Conservation (phyloP, 352 stramenopile species). For the Thraustotheca clavata region DNA sequence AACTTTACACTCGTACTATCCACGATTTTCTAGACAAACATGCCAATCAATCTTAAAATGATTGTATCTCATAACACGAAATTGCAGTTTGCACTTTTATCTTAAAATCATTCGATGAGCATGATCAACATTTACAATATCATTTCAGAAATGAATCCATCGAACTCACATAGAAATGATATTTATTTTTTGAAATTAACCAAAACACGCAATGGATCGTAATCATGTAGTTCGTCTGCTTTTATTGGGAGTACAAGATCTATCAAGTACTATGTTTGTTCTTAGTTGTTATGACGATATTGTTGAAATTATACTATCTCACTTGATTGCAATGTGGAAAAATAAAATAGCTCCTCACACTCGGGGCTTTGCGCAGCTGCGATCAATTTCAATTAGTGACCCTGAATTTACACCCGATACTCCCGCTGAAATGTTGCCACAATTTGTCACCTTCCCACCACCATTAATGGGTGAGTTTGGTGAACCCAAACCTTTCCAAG, state of each 20-base stretch:
- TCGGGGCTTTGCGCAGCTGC: too few relatives aligned
- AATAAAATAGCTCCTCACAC: background rate
- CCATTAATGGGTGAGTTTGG: too few relatives aligned
- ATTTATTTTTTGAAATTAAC: too few relatives aligned
- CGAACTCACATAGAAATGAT: too few relatives aligned
- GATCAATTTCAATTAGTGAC: too few relatives aligned
- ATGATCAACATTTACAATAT: too few relatives aligned
- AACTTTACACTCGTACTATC: background rate
- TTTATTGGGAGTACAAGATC: background rate
- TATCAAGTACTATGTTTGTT: background rate
- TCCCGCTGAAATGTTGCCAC: background rate
- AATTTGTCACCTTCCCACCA: background rate
- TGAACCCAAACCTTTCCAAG: background rate
- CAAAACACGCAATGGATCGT: too few relatives aligned
- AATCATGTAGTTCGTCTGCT: background rate
- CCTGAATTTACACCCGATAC: background rate
- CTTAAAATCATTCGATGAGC: too few relatives aligned
- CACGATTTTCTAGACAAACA: background rate
- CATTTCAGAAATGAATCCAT: too few relatives aligned
- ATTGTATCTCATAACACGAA: too few relatives aligned
- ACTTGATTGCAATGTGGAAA: background rate
- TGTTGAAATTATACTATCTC: background rate
- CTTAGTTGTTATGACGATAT: background rate
- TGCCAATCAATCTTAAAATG: background rate
- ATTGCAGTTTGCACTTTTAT: too few relatives aligned